phyloP scores from a whole-genome alignment of 768 basidiomycete genomes.

The Suillus alpinus region DNA sequence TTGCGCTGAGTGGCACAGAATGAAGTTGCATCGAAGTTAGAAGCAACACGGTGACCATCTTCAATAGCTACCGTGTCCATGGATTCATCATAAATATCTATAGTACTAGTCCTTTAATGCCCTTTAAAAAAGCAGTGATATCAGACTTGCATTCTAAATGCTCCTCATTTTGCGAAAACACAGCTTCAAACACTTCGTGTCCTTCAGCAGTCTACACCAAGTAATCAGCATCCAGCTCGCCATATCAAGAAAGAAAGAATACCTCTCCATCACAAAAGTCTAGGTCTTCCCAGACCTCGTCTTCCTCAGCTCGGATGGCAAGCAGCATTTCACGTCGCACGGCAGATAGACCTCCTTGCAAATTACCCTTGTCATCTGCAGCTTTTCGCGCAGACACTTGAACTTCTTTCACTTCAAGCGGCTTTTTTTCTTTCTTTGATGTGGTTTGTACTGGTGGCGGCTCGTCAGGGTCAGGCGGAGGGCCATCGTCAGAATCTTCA shows the following conservation, averaged over 20 bases:
- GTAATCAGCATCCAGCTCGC: constrained; percentile 7
- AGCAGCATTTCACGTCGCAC: constrained; percentile 76
- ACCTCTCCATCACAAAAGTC: constrained; percentile 68
- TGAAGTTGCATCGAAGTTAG: constrained; percentile 5
- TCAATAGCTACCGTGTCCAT: neutral
- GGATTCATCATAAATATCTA: constrained; percentile 22
- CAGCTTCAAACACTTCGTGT: constrained; percentile 50
- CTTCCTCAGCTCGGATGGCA: constrained; percentile 71
- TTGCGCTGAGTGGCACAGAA: neutral
- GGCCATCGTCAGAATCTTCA: constrained; percentile 76
- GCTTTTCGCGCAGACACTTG: constrained; percentile 71
- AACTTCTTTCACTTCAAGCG: constrained; percentile 67
- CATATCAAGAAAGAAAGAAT: constrained; percentile 17
- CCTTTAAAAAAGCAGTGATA: constrained; percentile 54
- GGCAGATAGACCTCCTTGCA: constrained; percentile 65
- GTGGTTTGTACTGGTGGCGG: constrained; percentile 38
- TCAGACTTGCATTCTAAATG: constrained; percentile 53
- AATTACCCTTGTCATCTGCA: constrained; percentile 56
- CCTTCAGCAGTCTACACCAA: constrained; percentile 56
- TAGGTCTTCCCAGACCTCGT: constrained; percentile 71
- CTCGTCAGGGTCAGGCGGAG: constrained; percentile 79
- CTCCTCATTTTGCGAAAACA: constrained; percentile 59
- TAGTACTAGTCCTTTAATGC: constrained; percentile 55
- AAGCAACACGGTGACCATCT: neutral
- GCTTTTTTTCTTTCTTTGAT: constrained; percentile 57